These are phyloP conservation scores for Cylindrotheca fusiformis DNA, from an alignment of 108 stramenopile species.

Conservation along the genomic window DNA sequence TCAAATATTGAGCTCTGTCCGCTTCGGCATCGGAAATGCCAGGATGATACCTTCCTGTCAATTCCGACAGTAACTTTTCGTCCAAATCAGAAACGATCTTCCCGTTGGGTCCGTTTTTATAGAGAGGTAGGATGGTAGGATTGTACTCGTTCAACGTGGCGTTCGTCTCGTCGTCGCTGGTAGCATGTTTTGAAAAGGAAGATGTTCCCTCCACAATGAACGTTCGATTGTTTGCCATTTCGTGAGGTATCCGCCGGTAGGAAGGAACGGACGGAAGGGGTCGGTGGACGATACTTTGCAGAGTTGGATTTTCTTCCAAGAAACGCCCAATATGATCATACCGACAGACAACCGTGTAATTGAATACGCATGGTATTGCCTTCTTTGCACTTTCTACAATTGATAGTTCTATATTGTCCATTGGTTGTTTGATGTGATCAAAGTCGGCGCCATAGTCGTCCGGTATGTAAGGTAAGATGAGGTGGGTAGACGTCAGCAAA, in stretches of 20 bases:
- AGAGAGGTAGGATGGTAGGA: not conserved
- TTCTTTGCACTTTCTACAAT: not conserved
- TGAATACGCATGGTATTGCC: not conserved
- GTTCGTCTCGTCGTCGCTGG: not conserved
- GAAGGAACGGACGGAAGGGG: not conserved
- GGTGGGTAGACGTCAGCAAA: no score
- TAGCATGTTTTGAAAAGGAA: not conserved
- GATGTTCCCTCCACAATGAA: not conserved
- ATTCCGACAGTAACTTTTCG: not conserved
- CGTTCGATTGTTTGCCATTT: not conserved
- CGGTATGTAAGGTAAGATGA: no score
- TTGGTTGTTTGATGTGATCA: no score
- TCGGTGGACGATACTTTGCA: not conserved
- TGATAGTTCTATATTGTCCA: no score
- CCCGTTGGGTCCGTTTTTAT: not conserved
- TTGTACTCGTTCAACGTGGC: not conserved
- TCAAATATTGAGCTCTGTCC: not conserved
- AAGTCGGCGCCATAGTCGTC: no score
- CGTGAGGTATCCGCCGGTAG: not conserved
- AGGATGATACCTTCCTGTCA: not conserved
- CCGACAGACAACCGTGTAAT: not conserved
- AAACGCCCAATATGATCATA: not conserved
- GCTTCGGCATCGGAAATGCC: not conserved
- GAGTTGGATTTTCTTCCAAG: not conserved
- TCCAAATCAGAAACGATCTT: not conserved